Percentiles rank a stretch among this genome's conserved stretches.
Conservation (phyloP, 495 filamentous ascomycete genomes). For the Neurospora intermedia region DNA sequence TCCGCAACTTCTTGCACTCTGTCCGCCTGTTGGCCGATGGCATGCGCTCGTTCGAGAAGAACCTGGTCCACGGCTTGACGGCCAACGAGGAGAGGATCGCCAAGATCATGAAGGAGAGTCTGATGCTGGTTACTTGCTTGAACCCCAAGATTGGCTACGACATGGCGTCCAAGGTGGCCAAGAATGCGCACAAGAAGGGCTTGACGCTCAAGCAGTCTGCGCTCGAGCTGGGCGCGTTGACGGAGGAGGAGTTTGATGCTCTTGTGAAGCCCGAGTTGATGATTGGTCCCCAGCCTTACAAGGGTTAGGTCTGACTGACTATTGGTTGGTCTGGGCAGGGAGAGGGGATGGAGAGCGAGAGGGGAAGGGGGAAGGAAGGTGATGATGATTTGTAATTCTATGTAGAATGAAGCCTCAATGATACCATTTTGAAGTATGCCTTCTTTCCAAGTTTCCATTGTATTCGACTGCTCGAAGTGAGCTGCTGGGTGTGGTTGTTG, state of each 20-base stretch:
- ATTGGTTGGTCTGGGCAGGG: not conserved
- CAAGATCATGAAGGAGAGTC: constrained; percentile 75
- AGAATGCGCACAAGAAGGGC: constrained; percentile 99
- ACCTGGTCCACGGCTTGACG: constrained; percentile 78
- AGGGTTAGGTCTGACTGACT: constrained; percentile 14
- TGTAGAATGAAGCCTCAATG: not conserved
- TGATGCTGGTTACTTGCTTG: constrained; percentile 97
- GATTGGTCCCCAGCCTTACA: constrained; percentile 65
- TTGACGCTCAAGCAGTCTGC: constrained; percentile 85
- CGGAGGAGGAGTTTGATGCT: constrained; percentile 82
- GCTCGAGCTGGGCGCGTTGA: constrained; percentile 85
- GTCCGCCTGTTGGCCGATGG: constrained; percentile 76
- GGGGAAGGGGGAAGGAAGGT: not conserved
- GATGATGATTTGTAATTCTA: not conserved
- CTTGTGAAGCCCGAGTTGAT: constrained; percentile 94
- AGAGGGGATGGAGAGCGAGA: not conserved
- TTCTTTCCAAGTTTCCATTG: not conserved
- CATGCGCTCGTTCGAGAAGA: constrained; percentile 89
- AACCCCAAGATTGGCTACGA: constrained; percentile 99
- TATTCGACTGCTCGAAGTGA: not conserved
- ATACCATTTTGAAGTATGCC: not conserved
- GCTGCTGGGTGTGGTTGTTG: not conserved
- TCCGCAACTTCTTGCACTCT: constrained; percentile 89
- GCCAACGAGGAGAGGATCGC: constrained; percentile 88
- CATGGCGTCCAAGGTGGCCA: constrained; percentile 94